A percentile compares a stretch with the other conserved stretches of the same genome.
phyloP scores from a whole-genome alignment of 108 stramenopile genomes.

The Fragilaria radians region DNA sequence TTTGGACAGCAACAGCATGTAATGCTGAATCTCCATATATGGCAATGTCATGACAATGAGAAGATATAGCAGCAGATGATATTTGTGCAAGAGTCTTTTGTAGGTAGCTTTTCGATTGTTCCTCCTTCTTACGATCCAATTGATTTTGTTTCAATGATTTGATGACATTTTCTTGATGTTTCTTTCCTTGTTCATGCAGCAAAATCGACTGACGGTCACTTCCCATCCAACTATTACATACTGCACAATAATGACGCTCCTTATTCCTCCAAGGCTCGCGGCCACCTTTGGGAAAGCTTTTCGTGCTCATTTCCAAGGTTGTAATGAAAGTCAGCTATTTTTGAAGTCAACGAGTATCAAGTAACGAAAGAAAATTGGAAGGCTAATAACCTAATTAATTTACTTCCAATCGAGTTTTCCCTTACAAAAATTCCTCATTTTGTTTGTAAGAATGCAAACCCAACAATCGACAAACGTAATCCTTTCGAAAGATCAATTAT shows the following conservation, averaged over 20 bases:
- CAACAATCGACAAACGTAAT: too few species aligned
- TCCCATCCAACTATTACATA: conserved; percentile 85
- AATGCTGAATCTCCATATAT: not conserved
- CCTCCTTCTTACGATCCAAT: conserved; percentile 43
- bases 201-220: conserved; percentile 71
- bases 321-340: too few species aligned
- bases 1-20: not conserved
- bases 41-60: conserved; percentile 7
- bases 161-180: conserved; percentile 69
- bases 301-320: too few species aligned
- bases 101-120: conserved; percentile 42
- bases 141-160: conserved; percentile 39
- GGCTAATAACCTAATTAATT: too few species aligned
- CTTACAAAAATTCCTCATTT: not conserved
- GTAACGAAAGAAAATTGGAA: too few species aligned
- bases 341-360: too few species aligned
- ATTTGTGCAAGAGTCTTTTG: conserved; percentile 42
- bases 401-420: not conserved
- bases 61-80: conserved; percentile 42
- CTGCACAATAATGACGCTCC: conserved; percentile 74
- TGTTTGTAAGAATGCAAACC: too few species aligned
- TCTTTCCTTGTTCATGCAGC: conserved; percentile 83
- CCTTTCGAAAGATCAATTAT: too few species aligned
- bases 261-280: conserved; percentile 49
- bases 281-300: not conserved